Evolutionary conservation across 305 asterid species (phyloP).

Genomic region (Solanum hybrid): DNA sequence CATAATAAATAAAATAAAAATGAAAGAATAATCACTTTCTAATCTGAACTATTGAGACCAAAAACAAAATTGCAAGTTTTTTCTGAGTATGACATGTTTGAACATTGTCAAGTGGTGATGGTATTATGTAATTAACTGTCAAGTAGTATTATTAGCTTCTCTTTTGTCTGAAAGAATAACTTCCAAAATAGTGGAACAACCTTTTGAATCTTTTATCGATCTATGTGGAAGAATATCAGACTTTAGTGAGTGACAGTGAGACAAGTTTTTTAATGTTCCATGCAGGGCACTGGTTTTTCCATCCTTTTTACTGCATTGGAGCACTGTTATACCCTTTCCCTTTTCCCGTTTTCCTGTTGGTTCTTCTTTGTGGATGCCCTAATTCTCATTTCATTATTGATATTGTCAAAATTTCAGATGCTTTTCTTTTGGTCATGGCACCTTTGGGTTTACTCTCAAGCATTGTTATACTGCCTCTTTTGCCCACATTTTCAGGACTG

Average conservation of each 20-base stretch:
- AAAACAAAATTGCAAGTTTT: not conserved
- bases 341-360: not conserved
- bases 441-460: constrained; percentile 43
- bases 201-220: not conserved
- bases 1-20: not conserved
- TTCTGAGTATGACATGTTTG: not conserved
- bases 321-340: not conserved
- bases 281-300: not conserved
- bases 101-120: not conserved
- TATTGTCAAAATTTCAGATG: constrained; percentile 20
- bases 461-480: constrained; percentile 33
- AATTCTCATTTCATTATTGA: not conserved
- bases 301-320: not conserved
- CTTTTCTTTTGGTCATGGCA: constrained; percentile 40
- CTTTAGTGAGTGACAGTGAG: not conserved
- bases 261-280: not conserved
- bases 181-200: not conserved
- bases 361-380: not conserved
- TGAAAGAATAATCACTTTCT: not conserved
- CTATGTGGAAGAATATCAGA: not conserved
- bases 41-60: not conserved
- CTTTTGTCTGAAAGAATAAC: not conserved
- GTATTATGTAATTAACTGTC: not conserved
- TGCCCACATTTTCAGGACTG: constrained; percentile 30
- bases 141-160: not conserved